Percentiles rank a stretch among this genome's conserved stretches.
Evolutionary conservation across 2,329 filamentous ascomycete genomes (phyloP).

Genomic region (Fusarium oligoseptatum): DNA sequence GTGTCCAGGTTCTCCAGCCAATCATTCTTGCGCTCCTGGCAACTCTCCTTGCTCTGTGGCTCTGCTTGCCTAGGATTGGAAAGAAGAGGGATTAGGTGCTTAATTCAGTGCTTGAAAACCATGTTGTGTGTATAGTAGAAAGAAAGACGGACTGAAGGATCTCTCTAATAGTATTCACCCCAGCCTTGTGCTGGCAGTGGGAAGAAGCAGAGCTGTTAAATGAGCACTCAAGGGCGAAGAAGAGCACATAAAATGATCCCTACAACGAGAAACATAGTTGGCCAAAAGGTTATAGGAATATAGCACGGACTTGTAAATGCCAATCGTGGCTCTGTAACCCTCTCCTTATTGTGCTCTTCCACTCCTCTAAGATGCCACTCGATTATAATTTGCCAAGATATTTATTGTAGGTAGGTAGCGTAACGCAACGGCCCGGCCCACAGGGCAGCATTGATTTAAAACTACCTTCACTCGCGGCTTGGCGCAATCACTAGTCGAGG

Average conservation of each 20-base stretch:
- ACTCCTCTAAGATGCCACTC: not conserved
- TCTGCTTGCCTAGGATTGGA: slow-evolving; percentile 57
- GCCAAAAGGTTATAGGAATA: not conserved
- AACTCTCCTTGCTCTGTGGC: slow-evolving; percentile 61
- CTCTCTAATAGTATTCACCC: too few relatives aligned
- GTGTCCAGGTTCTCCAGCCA: slow-evolving; percentile 69
- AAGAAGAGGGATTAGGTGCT: slow-evolving; percentile 54
- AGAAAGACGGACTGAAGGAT: too few relatives aligned
- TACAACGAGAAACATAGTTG: not conserved
- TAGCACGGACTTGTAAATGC: too few relatives aligned
- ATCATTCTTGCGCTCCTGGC: slow-evolving; percentile 66
- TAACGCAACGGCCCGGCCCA: not conserved
- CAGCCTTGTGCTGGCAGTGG: too few relatives aligned
- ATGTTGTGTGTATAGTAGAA: not conserved
- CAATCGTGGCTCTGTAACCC: not conserved
- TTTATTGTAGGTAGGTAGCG: not conserved
- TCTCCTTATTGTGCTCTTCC: not conserved
- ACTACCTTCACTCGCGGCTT: not conserved
- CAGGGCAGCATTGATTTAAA: not conserved
- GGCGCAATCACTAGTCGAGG: not conserved
- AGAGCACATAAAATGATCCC: not conserved
- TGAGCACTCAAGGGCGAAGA: too few relatives aligned
- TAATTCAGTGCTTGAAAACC: not conserved
- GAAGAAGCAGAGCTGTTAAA: too few relatives aligned
- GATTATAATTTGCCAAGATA: not conserved